Conservation (phyloP, 2,329 filamentous ascomycete genomes). For the Blumeria hordei region DNA sequence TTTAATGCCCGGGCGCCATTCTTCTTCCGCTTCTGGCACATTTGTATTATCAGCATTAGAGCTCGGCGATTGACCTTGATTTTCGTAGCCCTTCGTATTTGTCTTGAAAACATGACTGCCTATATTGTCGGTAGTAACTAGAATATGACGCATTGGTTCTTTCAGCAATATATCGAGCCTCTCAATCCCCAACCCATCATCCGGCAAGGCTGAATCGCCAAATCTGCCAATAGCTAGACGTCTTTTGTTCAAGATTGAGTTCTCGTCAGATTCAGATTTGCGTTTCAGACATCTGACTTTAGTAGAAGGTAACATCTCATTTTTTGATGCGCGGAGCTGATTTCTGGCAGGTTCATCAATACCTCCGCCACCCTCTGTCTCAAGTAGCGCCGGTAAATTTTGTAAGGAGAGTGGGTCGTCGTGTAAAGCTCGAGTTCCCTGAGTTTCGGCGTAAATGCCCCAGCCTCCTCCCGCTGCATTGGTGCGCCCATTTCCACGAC, state of each 20-base stretch:
- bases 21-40: slow-evolving; percentile 1
- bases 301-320: no score
- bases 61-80: no score
- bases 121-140: neutral
- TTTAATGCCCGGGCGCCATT: slow-evolving; percentile 33
- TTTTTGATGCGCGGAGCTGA: slow-evolving; percentile 3
- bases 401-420: slow-evolving; percentile 21
- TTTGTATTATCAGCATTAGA: neutral
- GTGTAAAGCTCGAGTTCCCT: slow-evolving; percentile 14
- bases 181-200: slow-evolving; percentile 37
- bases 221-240: slow-evolving; percentile 45
- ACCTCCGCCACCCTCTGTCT: neutral
- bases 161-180: slow-evolving; percentile 33
- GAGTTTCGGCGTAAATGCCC: slow-evolving; percentile 46
- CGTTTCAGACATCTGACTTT: slow-evolving; percentile 4
- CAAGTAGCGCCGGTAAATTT: no score
- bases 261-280: slow-evolving; percentile 13
- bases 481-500: slow-evolving; percentile 42
- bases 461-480: slow-evolving; percentile 58
- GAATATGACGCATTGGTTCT: slow-evolving; percentile 25
- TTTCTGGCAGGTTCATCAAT: neutral
- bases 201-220: slow-evolving; percentile 29
- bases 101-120: no score
- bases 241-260: slow-evolving; percentile 28
- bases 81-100: no score